phyloP scores from a whole-genome alignment of 805 yeast genomes.

The Saccharomyces eubayanus region DNA sequence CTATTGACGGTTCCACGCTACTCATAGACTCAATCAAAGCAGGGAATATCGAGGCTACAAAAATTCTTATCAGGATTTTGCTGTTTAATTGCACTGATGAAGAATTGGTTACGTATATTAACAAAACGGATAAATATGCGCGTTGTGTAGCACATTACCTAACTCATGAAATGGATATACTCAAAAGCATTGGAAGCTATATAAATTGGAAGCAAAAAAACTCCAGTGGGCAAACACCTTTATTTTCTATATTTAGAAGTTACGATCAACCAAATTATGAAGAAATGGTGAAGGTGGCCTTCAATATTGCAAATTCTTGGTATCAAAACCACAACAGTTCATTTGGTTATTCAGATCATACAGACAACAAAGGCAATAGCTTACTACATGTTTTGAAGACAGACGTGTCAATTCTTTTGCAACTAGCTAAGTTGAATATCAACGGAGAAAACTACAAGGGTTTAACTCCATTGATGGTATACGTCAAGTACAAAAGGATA shows the following conservation, averaged over 20 bases:
- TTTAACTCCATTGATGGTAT: conserved; percentile 64
- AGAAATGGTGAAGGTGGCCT: conserved; percentile 38
- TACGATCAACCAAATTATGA: conserved; percentile 68
- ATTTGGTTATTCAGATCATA: conserved; percentile 51
- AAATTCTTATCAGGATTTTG: conserved; percentile 41
- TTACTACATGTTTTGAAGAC: conserved; percentile 62
- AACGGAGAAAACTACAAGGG: conserved; percentile 53
- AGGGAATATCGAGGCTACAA: conserved; percentile 40
- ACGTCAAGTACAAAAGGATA: conserved; percentile 57
- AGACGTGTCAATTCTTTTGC: conserved; percentile 37
- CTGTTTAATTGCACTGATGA: conserved; percentile 33
- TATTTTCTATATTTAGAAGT: conserved; percentile 65
- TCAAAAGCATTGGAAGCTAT: conserved; percentile 45
- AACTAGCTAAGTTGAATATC: conserved; percentile 36
- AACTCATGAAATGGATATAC: conserved; percentile 45
- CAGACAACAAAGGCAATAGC: conserved; percentile 67
- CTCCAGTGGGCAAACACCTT: conserved; percentile 62
- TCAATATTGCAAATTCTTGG: conserved; percentile 39
- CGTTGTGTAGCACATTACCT: conserved; percentile 70
- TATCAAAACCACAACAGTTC: conserved; percentile 24
- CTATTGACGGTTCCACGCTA: conserved; percentile 46
- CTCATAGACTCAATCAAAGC: conserved; percentile 53
- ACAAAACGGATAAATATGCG: conserved; percentile 41
- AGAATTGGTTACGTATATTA: conserved; percentile 45
- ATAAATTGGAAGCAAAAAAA: conserved; percentile 69